Base-by-base conservation (phyloP, 495 filamentous ascomycete species). In the Podospora pseudoanserina region DNA sequence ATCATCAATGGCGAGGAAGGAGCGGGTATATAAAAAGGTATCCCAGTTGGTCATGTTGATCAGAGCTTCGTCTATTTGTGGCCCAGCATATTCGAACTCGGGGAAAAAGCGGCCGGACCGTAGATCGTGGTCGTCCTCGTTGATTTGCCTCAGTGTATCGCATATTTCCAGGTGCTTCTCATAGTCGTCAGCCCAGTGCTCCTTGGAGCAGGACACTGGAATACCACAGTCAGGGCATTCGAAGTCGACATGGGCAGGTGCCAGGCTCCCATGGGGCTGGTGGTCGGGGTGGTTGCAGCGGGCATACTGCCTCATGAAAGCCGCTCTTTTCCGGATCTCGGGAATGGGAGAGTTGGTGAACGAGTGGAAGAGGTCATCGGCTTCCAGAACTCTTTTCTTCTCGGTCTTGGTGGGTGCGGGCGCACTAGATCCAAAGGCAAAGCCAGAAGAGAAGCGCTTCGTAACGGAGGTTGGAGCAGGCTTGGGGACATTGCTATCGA, bases 41-140 rank as follows among this genome's bases (percentile, higher is more conserved):
- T 99, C 95, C 95, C 95, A 99, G 77, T 95, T 98, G 39, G 91
- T 97, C 90, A 98, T 94, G 81, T 99, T 99, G 64, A 96, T 86
- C 70, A 94, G 81, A 63, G 91, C 91, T 75, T 97, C 94, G 66
- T 97, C 94, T 78, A 96, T 89, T 79, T 97, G 94, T 32, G 87
- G 85, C 4, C 87, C 91, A 0, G 95, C 92, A 75, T 96, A 97
- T 63, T 92, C 85, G 77, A 97, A 97, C 77, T 99, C 96, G 28
- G 90, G 91, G 79, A 98, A 98, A 79, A 91, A 91, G 15, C 95
- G 87, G 19, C 94, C 94, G 32, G 91, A 94, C 26, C 90, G 86
- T 66, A 99, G 81, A 76, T 99, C 95, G 76, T 99, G 95, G 74
- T 98, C 96, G 74, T 99, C 95, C 80, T 99, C 95, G 73, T 99